Percentiles rank a stretch among this genome's conserved stretches.
phyloP scores from a whole-genome alignment of 2,329 filamentous ascomycete species.

The Ascochyta clinopodiicola region DNA sequence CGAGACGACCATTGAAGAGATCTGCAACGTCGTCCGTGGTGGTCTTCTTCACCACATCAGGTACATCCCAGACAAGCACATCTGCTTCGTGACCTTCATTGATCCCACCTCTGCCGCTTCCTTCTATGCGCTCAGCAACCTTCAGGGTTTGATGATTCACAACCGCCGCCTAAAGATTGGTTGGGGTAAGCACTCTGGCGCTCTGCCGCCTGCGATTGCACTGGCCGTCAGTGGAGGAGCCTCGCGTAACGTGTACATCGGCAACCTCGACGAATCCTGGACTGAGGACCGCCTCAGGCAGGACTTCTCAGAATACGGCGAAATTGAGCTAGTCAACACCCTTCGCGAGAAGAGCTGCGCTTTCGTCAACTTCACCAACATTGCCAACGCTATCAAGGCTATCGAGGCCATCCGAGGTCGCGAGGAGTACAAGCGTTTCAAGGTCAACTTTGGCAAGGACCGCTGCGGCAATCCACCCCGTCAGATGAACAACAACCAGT shows the following conservation, averaged over 20 bases:
- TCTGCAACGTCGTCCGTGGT: conserved; percentile 97
- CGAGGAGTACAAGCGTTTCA: conserved; percentile 97
- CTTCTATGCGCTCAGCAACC: conserved; percentile 96
- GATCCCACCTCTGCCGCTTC: conserved; percentile 97
- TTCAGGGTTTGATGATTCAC: conserved; percentile 99
- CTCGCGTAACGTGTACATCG: conserved; percentile 98
- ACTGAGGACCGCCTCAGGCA: conserved; percentile 93
- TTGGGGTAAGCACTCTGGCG: conserved; percentile 98
- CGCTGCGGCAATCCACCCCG: conserved; percentile 95
- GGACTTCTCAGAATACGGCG: conserved; percentile 96
- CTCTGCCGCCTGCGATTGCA: conserved; percentile 92
- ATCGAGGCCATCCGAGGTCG: conserved; percentile 94
- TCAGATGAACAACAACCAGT: conserved; percentile 70
- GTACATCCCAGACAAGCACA: conserved; percentile 99
- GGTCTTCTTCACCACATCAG: conserved; percentile 96
- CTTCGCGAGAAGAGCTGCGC: conserved; percentile 98
- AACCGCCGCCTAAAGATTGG: conserved; percentile 97
- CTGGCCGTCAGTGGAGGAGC: conserved; percentile 95
- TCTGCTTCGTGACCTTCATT: conserved; percentile 99
- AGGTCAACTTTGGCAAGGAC: conserved; percentile 99
- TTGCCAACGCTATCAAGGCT: conserved; percentile 98
- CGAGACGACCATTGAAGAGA: conserved; percentile 98
- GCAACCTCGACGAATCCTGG: conserved; percentile 97
- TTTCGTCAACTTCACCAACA: conserved; percentile 99
- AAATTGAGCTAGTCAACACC: conserved; percentile 97